Percentiles rank a stretch among this genome's conserved stretches.
Conservation (phyloP, 495 filamentous ascomycete species). For the Aspergillus hancockii region DNA sequence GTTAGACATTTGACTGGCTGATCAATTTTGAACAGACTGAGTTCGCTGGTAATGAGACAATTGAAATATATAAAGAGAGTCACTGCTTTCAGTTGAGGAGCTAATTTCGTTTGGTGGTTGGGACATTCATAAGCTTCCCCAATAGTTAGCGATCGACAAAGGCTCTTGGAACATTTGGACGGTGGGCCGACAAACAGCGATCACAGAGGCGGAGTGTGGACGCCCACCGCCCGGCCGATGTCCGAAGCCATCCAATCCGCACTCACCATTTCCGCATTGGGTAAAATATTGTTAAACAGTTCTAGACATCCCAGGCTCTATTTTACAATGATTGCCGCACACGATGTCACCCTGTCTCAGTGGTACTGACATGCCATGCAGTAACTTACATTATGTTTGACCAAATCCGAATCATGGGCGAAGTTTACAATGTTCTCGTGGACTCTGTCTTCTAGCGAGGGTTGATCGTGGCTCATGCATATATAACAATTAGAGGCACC, state of each 20-base stretch:
- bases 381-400: neutral
- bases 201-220: neutral
- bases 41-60: neutral
- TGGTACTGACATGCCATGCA: neutral
- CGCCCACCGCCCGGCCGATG: neutral
- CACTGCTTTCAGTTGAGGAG: neutral
- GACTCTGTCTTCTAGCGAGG: neutral
- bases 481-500: neutral
- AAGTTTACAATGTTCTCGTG: neutral
- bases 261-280: neutral
- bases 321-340: neutral
- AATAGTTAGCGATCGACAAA: neutral
- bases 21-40: neutral
- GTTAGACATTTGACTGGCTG: neutral
- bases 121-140: neutral
- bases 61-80: neutral
- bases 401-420: neutral
- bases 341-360: neutral
- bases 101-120: slow-evolving; percentile 9
- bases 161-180: neutral
- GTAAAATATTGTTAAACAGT: neutral
- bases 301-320: neutral
- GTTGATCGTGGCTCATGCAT: neutral
- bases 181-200: neutral
- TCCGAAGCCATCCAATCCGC: slow-evolving; percentile 1